Conservation (phyloP, 192 early-diverging fungal genomes). For the Pilobolus umbonatus region DNA sequence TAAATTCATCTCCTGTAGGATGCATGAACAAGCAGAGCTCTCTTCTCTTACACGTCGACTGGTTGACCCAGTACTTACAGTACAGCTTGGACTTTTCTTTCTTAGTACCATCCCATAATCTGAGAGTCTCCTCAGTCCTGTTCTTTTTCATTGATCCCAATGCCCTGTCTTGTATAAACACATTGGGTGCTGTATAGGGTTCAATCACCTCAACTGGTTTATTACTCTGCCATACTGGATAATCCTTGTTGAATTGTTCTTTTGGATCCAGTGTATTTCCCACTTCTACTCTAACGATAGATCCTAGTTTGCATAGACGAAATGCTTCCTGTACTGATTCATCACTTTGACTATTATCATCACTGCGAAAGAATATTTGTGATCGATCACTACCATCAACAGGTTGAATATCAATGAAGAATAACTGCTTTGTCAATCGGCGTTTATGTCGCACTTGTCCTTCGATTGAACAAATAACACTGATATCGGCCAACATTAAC, state of each 20-base stretch:
- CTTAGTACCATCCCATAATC: not conserved
- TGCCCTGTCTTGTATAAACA: constrained; percentile 9
- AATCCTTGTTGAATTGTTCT: constrained; percentile 3
- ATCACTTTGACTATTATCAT: constrained; percentile 27
- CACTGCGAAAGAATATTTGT: constrained; percentile 41
- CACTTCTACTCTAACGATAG: constrained; percentile 17
- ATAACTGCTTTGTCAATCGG: constrained; percentile 10
- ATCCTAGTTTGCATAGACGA: constrained; percentile 9
- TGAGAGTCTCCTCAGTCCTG: not conserved
- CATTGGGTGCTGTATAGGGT: not conserved
- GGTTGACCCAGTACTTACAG: constrained; percentile 38
- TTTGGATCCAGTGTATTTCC: constrained; percentile 10
- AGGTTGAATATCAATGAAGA: constrained; percentile 21
- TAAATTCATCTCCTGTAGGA: constrained; percentile 26
- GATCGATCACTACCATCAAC: constrained; percentile 12
- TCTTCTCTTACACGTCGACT: constrained; percentile 15
- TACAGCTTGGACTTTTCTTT: constrained; percentile 4
- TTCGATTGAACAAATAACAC: not conserved
- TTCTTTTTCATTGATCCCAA: not conserved
- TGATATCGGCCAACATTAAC: not conserved
- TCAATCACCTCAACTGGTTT: not conserved
- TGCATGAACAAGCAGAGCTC: constrained; percentile 31
- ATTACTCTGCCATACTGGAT: constrained; percentile 17
- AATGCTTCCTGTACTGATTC: constrained; percentile 15
- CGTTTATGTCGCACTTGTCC: constrained; percentile 20